phyloP scores from a whole-genome alignment of 768 basidiomycete genomes.

The Lentinula aciculospora region DNA sequence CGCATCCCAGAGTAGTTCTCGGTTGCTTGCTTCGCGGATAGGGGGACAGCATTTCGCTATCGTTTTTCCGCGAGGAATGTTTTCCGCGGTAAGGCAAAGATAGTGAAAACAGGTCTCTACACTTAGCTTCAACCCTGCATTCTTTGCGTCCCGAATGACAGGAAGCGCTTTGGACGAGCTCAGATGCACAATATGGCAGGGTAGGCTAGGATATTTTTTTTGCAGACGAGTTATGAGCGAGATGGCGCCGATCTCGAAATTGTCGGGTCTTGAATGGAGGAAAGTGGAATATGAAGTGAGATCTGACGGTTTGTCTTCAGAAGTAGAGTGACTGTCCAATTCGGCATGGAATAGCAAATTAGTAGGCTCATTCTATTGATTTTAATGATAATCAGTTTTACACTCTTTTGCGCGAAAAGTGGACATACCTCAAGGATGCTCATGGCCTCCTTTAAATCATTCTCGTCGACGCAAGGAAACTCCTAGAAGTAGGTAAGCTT shows the following conservation, averaged over 20 bases:
- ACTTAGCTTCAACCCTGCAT: slow-evolving; percentile 63
- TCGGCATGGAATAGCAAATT: slow-evolving; percentile 93
- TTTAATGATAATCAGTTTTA: not conserved
- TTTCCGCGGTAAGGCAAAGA: slow-evolving; percentile 66
- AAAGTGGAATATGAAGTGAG: slow-evolving; percentile 74
- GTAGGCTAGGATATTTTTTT: slow-evolving; percentile 54
- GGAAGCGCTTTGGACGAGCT: slow-evolving; percentile 83
- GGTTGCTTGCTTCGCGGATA: slow-evolving; percentile 69
- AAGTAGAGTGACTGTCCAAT: slow-evolving; percentile 35
- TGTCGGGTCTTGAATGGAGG: slow-evolving; percentile 76
- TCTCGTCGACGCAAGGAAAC: slow-evolving; percentile 80
- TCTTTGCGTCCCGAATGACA: slow-evolving; percentile 62
- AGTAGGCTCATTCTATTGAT: slow-evolving; percentile 52
- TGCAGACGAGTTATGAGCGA: slow-evolving; percentile 67
- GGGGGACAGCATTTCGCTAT: slow-evolving; percentile 98
- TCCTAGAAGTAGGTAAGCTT: slow-evolving; percentile 45
- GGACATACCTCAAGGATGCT: slow-evolving; percentile 58
- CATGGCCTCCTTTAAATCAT: slow-evolving; percentile 69
- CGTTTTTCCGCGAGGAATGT: slow-evolving; percentile 70
- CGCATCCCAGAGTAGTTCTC: slow-evolving; percentile 76
- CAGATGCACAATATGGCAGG: slow-evolving; percentile 93
- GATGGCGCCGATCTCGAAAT: slow-evolving; percentile 80
- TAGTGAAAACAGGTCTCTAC: slow-evolving; percentile 99
- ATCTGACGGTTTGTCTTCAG: not conserved
- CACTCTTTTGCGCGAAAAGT: not conserved